phyloP scores from a whole-genome alignment of 2,329 filamentous ascomycete genomes.

The Nemania sp. region DNA sequence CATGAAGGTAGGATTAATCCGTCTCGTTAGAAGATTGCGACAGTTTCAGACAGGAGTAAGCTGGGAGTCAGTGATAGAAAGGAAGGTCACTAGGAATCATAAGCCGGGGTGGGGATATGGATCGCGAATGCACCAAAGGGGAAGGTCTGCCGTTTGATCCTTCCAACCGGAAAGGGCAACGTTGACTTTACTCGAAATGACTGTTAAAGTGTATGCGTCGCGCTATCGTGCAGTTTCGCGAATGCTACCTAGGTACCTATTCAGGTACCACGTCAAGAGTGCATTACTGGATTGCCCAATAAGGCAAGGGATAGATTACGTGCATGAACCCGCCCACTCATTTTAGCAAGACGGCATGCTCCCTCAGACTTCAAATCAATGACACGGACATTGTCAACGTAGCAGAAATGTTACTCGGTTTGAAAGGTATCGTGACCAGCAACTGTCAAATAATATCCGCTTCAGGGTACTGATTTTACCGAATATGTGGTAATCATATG shows the following conservation, averaged over 20 bases:
- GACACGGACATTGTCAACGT: background rate
- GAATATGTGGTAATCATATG: background rate
- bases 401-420: background rate
- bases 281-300: no score
- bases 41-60: slow-evolving; percentile 13
- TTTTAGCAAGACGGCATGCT: background rate
- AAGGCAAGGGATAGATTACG: background rate
- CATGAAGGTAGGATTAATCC: slow-evolving; percentile 13
- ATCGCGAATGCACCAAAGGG: slow-evolving; percentile 14
- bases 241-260: no score
- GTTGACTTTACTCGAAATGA: slow-evolving; percentile 12
- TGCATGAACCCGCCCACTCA: background rate
- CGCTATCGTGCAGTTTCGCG: slow-evolving; percentile 1
- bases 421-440: background rate
- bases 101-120: slow-evolving; percentile 9
- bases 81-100: slow-evolving; percentile 12
- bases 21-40: slow-evolving; percentile 11
- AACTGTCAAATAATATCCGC: background rate
- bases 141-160: slow-evolving; percentile 13
- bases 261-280: background rate
- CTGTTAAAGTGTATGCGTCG: slow-evolving; percentile 5
- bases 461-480: background rate
- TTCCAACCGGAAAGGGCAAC: slow-evolving; percentile 11
- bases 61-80: slow-evolving; percentile 11
- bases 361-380: background rate